Percentiles rank a stretch among this genome's conserved stretches.
These are phyloP conservation scores for Trametes gibbosa DNA, from an alignment of 768 basidiomycete species.

Conservation along the genomic window DNA sequence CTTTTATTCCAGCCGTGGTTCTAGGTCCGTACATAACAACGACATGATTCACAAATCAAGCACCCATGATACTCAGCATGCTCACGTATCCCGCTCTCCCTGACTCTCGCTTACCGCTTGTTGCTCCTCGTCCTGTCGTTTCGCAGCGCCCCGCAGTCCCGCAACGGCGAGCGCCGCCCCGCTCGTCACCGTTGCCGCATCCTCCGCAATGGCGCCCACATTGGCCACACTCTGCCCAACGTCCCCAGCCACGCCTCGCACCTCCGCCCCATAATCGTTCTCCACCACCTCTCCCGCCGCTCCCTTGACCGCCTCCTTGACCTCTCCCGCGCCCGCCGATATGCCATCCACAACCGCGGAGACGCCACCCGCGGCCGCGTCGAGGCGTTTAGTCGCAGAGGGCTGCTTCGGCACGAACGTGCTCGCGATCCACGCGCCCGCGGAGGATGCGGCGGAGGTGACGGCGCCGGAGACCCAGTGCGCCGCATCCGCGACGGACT, in stretches of 20 bases:
- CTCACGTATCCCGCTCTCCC: too few relatives aligned
- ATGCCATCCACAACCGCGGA: constrained; percentile 9
- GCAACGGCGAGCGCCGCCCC: constrained; percentile 16
- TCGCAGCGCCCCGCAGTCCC: constrained; percentile 23
- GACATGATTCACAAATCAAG: too few relatives aligned
- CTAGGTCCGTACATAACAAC: too few relatives aligned
- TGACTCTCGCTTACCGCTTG: too few relatives aligned
- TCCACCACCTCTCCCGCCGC: constrained; percentile 21
- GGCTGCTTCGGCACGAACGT: constrained; percentile 17
- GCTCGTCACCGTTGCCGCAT: constrained; percentile 17
- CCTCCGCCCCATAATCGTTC: constrained; percentile 24
- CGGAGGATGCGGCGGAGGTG: constrained; percentile 21
- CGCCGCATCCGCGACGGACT: constrained; percentile 19
- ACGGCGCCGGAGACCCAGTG: constrained; percentile 15
- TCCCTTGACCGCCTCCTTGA: constrained; percentile 17
- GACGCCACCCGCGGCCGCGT: constrained; percentile 10
- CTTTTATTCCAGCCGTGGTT: too few relatives aligned
- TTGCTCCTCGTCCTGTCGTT: constrained; percentile 16
- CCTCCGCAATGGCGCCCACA: constrained; percentile 17
- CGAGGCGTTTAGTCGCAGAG: constrained; percentile 12
- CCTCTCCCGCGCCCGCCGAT: constrained; percentile 11
- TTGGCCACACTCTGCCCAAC: constrained; percentile 20
- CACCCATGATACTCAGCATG: too few relatives aligned
- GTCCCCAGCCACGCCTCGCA: constrained; percentile 18
- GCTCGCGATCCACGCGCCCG: constrained; percentile 25